phyloP scores from a whole-genome alignment of 768 basidiomycete species.

The Suillus subaureus region DNA sequence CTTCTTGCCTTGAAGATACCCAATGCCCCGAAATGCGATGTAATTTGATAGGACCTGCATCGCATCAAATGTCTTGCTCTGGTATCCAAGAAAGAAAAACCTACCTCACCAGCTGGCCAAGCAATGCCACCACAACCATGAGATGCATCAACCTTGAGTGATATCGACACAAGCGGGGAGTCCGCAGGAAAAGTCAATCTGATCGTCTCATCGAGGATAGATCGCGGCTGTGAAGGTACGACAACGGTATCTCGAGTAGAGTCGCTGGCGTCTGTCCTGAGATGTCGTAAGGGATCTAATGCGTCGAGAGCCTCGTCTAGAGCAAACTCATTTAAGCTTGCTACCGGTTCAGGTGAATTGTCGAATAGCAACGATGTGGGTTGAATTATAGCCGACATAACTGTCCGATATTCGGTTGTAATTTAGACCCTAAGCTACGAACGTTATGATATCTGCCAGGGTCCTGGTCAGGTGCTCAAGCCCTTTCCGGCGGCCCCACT shows the following conservation, averaged over 20 bases:
- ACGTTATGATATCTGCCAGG: neutral
- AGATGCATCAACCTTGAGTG: constrained; percentile 71
- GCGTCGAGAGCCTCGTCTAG: constrained; percentile 57
- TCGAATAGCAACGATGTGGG: constrained; percentile 11
- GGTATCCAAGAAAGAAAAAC: constrained; percentile 16
- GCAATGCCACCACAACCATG: constrained; percentile 92
- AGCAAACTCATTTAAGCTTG: constrained; percentile 37
- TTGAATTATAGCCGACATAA: constrained; percentile 8
- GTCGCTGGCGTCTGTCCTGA: constrained; percentile 44
- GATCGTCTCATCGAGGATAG: constrained; percentile 50
- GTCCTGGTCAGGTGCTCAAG: too few relatives aligned
- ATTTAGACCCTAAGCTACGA: neutral
- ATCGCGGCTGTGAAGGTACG: constrained; percentile 57
- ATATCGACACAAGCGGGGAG: constrained; percentile 28
- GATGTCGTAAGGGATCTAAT: constrained; percentile 63
- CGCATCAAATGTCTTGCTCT: constrained; percentile 11
- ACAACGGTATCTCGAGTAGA: constrained; percentile 32
- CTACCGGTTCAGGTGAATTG: constrained; percentile 12
- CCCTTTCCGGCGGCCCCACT: neutral
- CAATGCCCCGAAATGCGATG: constrained; percentile 56
- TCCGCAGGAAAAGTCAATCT: constrained; percentile 40
- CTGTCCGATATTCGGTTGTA: neutral
- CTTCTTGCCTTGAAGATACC: constrained; percentile 52
- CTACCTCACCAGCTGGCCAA: constrained; percentile 91
- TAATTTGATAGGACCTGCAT: constrained; percentile 78